phyloP scores from a whole-genome alignment of 2,329 filamentous ascomycete species.

The Delphinella strobiligena region DNA sequence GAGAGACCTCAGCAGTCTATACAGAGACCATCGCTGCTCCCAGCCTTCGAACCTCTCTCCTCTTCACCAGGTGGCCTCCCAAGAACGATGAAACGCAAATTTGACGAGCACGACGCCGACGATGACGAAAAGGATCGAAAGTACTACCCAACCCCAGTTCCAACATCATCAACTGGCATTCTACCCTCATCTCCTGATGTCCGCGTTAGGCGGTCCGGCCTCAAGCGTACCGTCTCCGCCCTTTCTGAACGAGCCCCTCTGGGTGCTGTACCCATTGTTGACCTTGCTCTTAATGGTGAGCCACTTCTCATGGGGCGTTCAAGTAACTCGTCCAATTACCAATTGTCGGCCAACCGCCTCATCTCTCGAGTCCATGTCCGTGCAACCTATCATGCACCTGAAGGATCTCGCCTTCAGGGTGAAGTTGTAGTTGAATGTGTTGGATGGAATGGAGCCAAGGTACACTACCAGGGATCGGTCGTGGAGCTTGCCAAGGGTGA shows the following conservation, averaged over 20 bases:
- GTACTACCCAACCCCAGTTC: constrained; percentile 80
- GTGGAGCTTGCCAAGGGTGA: constrained; percentile 82
- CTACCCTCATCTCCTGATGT: constrained; percentile 72
- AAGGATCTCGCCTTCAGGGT: constrained; percentile 55
- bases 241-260: constrained; percentile 74
- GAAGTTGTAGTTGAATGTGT: constrained; percentile 81
- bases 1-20: constrained; percentile 4
- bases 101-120: constrained; percentile 27
- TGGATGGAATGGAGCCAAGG: constrained; percentile 89
- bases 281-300: constrained; percentile 72
- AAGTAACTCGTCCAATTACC: constrained; percentile 89
- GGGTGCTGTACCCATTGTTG: constrained; percentile 67
- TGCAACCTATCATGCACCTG: constrained; percentile 66
- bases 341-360: constrained; percentile 80
- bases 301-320: constrained; percentile 79
- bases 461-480: constrained; percentile 80
- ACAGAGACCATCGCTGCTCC: constrained; percentile 51
- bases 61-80: constrained; percentile 59
- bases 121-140: constrained; percentile 29
- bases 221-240: constrained; percentile 50
- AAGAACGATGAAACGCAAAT: constrained; percentile 56
- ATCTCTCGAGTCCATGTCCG: constrained; percentile 91
- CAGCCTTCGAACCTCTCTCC: constrained; percentile 68
- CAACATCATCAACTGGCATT: constrained; percentile 87
- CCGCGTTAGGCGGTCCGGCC: constrained; percentile 35